phyloP scores from a whole-genome alignment of 768 basidiomycete species.

The Hebeloma cylindrosporum region DNA sequence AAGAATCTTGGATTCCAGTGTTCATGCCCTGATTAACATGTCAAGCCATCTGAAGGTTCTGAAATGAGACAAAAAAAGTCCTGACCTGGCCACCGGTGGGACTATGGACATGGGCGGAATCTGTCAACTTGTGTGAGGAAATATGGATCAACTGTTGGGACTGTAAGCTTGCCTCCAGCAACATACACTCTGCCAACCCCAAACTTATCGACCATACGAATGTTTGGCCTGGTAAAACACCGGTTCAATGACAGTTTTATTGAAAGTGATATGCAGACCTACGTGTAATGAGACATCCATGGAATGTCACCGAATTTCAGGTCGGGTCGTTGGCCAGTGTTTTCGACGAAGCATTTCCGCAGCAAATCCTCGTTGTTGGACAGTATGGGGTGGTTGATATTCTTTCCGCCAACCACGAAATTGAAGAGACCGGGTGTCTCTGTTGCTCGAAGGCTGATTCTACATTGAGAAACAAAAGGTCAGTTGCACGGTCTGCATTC shows the following conservation, averaged over 20 bases:
- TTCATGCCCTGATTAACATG: conserved; percentile 12
- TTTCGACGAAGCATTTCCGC: conserved; percentile 25
- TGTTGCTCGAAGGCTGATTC: conserved; percentile 19
- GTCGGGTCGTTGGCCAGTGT: conserved; percentile 25
- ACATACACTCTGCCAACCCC: conserved; percentile 20
- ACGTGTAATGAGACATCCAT: conserved; percentile 36
- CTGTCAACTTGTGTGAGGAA: conserved; percentile 3
- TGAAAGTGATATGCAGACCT: not conserved
- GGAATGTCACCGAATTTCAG: conserved; percentile 29
- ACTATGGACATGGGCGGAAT: conserved; percentile 24
- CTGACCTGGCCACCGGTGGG: conserved; percentile 24
- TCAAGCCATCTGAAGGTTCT: not conserved
- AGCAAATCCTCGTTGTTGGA: conserved; percentile 21
- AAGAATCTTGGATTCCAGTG: conserved; percentile 11
- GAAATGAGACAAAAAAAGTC: not conserved
- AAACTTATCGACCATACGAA: conserved; percentile 23
- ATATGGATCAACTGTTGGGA: not conserved
- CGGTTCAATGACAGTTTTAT: not conserved
- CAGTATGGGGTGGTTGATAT: conserved; percentile 35
- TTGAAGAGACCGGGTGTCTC: conserved; percentile 22
- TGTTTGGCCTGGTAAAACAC: conserved; percentile 19
- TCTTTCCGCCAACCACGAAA: conserved; percentile 22
- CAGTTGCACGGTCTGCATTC: conserved; percentile 36
- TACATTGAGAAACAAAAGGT: conserved; percentile 37
- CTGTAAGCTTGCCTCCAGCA: conserved; percentile 22